Conservation (phyloP, 345 rosid genomes). For the Euclidium syriacum region DNA sequence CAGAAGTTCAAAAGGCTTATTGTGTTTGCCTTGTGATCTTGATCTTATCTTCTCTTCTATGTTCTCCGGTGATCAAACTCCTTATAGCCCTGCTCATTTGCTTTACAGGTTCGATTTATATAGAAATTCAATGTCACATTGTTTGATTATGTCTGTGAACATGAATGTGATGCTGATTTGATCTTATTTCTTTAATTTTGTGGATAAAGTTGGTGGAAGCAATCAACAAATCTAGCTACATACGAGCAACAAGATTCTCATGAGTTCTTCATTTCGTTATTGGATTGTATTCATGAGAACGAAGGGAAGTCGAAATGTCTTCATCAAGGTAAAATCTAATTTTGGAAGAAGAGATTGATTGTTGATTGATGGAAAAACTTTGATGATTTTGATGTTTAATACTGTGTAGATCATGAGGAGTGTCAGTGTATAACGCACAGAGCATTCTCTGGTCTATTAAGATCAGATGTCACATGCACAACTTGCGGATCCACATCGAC, state of each 20-base stretch:
- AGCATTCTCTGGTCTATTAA: slow-evolving; percentile 81
- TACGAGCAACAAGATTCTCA: slow-evolving; percentile 95
- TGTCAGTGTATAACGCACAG: slow-evolving; percentile 84
- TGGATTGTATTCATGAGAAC: slow-evolving; percentile 84
- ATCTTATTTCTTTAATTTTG: not conserved
- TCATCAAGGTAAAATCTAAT: slow-evolving; percentile 40
- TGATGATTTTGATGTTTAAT: not conserved
- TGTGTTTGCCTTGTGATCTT: slow-evolving; percentile 78
- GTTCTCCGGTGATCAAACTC: slow-evolving; percentile 69
- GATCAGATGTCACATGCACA: slow-evolving; percentile 88
- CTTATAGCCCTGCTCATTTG: slow-evolving; percentile 87
- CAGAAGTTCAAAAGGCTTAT: slow-evolving; percentile 31
- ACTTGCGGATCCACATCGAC: slow-evolving; percentile 89
- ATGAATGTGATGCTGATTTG: slow-evolving; percentile 17
- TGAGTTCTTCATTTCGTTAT: slow-evolving; percentile 85
- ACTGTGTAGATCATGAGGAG: slow-evolving; percentile 58
- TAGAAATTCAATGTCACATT: not conserved
- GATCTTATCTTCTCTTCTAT: slow-evolving; percentile 61
- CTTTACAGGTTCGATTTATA: slow-evolving; percentile 58
- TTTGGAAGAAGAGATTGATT: not conserved
- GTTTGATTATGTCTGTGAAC: not conserved
- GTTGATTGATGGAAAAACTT: not conserved
- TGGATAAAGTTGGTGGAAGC: slow-evolving; percentile 91
- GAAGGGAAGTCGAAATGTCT: slow-evolving; percentile 48
- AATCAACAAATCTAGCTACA: slow-evolving; percentile 70